Evolutionary conservation across 148 eudicot genomes (phyloP).

Genomic region (Amaranthus hypochondriacus): DNA sequence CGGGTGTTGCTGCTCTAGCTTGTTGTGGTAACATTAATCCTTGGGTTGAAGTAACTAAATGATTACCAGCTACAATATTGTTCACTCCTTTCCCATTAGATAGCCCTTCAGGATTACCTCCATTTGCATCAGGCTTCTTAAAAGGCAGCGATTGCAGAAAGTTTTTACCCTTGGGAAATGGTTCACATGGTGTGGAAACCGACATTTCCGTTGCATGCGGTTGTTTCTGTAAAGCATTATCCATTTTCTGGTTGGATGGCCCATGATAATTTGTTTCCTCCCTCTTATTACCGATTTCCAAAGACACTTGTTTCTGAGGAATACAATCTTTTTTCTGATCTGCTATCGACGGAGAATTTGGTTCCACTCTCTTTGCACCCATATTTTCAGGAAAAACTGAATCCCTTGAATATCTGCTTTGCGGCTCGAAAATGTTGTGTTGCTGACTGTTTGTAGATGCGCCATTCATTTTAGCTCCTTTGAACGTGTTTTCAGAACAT

Average conservation of each 20-base stretch:
- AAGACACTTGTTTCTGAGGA: conserved; percentile 23
- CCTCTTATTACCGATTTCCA: conserved; percentile 31
- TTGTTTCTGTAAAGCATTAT: conserved; percentile 25
- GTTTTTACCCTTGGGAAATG: conserved; percentile 29
- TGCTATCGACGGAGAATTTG: conserved; percentile 37
- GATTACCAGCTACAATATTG: conserved; percentile 35
- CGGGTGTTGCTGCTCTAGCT: conserved; percentile 23
- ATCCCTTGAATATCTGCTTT: conserved; percentile 36
- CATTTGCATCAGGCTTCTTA: conserved; percentile 39
- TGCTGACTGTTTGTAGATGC: conserved; percentile 30
- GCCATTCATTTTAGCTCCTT: conserved; percentile 42
- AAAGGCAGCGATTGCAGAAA: conserved; percentile 40
- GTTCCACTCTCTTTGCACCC: conserved; percentile 45
- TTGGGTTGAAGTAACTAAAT: conserved; percentile 27
- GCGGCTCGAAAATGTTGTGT: conserved; percentile 25
- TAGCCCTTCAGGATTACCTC: conserved; percentile 32
- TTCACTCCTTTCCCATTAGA: conserved; percentile 32
- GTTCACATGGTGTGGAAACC: conserved; percentile 26
- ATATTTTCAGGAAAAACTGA: conserved; percentile 29
- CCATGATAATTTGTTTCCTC: conserved; percentile 42
- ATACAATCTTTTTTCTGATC: conserved; percentile 30
- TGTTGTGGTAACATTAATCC: conserved; percentile 25
- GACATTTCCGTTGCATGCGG: conserved; percentile 28
- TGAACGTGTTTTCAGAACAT: conserved; percentile 31
- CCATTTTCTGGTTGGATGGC: conserved; percentile 25